These are phyloP conservation scores for Trichoderma orchidacearum DNA, from an alignment of 495 filamentous ascomycete genomes.

Conservation along the genomic window DNA sequence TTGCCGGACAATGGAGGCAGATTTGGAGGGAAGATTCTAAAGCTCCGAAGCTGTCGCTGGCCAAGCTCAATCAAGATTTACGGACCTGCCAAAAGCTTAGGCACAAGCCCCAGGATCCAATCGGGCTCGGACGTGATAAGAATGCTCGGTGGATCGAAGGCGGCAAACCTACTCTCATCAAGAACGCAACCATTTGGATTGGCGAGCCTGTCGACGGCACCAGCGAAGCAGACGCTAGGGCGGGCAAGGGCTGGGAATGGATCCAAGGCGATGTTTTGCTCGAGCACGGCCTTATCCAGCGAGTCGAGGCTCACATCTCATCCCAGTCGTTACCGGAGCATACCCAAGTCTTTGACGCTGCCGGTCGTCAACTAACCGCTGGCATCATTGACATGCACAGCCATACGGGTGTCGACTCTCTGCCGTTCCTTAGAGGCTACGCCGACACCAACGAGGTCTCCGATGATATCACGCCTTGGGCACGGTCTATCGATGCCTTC, in stretches of 20 bases:
- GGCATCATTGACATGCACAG: constrained; percentile 59
- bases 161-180: constrained; percentile 28
- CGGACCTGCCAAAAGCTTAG: constrained; percentile 22
- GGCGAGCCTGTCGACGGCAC: constrained; percentile 30
- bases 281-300: constrained; percentile 33
- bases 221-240: constrained; percentile 25
- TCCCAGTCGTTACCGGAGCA: constrained; percentile 14
- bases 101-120: constrained; percentile 26
- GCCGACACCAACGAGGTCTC: constrained; percentile 40
- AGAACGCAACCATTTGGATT: constrained; percentile 39
- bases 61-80: constrained; percentile 25
- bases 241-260: constrained; percentile 31
- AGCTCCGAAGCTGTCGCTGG: constrained; percentile 16
- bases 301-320: constrained; percentile 21
- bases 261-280: constrained; percentile 30
- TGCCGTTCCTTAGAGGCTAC: constrained; percentile 26
- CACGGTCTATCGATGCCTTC: constrained; percentile 42
- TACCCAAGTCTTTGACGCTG: constrained; percentile 32
- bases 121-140: constrained; percentile 27
- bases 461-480: constrained; percentile 39
- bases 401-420: constrained; percentile 34
- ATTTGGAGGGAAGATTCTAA: constrained; percentile 7
- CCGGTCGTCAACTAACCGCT: constrained; percentile 44
- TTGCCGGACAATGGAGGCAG: constrained; percentile 33
- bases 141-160: constrained; percentile 34